Evolutionary conservation across 352 stramenopile genomes (phyloP).

Genomic region (Globisporangium canariense): DNA sequence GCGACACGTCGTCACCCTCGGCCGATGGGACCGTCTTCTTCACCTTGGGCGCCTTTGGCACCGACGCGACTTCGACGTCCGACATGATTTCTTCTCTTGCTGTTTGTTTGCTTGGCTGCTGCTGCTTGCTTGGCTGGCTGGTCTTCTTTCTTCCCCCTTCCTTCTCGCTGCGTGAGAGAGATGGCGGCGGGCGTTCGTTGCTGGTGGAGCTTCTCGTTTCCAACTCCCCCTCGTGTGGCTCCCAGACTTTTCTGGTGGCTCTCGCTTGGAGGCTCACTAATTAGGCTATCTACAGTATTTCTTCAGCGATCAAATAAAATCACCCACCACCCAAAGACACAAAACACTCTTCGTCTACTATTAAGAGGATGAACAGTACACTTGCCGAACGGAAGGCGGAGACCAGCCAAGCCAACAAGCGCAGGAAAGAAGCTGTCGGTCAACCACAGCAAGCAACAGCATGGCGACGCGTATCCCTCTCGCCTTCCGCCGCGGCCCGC

Average conservation of each 20-base stretch:
- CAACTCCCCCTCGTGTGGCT: constrained; percentile 1
- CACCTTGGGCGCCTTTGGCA: constrained; percentile 36
- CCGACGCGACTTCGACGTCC: constrained; percentile 36
- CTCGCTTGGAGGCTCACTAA: not conserved
- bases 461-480: constrained; percentile 78
- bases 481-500: constrained; percentile 72
- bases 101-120: not conserved
- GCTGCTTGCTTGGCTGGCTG: constrained; percentile 10
- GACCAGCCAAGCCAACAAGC: constrained; percentile 8
- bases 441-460: constrained; percentile 14
- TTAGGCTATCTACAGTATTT: too few species aligned
- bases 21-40: constrained; percentile 27
- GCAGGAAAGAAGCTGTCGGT: constrained; percentile 4
- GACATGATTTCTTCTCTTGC: constrained; percentile 32
- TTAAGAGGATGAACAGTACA: constrained; percentile 12
- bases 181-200: constrained; percentile 21
- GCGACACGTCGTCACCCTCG: constrained; percentile 35
- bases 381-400: constrained; percentile 1
- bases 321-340: constrained; percentile 2
- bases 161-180: constrained; percentile 23
- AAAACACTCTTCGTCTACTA: not conserved
- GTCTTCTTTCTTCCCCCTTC: constrained; percentile 15
- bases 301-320: too few species aligned
- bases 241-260: constrained; percentile 45
- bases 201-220: constrained; percentile 15